phyloP scores from a whole-genome alignment of 208 protist genomes.

The Naegleria fowleri region DNA sequence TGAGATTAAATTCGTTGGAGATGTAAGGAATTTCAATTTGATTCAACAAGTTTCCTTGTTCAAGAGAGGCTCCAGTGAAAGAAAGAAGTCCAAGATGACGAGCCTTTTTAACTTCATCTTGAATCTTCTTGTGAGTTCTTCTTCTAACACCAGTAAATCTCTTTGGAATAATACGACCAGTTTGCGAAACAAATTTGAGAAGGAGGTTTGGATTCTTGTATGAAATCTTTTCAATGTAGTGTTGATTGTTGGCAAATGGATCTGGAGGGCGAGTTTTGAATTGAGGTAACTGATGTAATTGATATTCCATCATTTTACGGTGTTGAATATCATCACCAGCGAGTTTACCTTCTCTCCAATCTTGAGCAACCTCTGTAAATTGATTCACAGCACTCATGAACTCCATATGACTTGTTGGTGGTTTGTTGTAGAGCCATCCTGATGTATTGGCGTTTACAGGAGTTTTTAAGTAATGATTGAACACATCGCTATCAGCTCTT shows the following conservation, averaged over 20 bases:
- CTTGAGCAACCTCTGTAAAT: neutral
- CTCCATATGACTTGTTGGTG: neutral
- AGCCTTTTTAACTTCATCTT: conserved; percentile 4
- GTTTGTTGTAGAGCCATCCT: neutral
- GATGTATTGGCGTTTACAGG: neutral
- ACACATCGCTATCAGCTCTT: neutral
- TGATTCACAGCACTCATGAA: neutral
- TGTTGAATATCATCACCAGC: neutral
- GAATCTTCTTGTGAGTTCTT: conserved; percentile 1
- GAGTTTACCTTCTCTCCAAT: neutral
- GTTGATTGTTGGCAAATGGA: neutral
- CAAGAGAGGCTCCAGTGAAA: neutral
- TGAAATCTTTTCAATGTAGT: conserved; percentile 12
- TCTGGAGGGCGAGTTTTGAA: neutral
- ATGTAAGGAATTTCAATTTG: neutral
- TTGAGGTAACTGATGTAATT: neutral
- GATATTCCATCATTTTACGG: neutral
- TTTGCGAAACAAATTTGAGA: neutral
- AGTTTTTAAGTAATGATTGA: neutral
- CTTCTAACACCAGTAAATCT: neutral
- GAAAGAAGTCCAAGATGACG: neutral
- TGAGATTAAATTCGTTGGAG: neutral
- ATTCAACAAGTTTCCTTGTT: neutral
- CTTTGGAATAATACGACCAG: neutral
- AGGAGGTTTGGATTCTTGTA: neutral